phyloP scores from a whole-genome alignment of 2,329 filamentous ascomycete genomes.

The Aspergillus quadricinctus region DNA sequence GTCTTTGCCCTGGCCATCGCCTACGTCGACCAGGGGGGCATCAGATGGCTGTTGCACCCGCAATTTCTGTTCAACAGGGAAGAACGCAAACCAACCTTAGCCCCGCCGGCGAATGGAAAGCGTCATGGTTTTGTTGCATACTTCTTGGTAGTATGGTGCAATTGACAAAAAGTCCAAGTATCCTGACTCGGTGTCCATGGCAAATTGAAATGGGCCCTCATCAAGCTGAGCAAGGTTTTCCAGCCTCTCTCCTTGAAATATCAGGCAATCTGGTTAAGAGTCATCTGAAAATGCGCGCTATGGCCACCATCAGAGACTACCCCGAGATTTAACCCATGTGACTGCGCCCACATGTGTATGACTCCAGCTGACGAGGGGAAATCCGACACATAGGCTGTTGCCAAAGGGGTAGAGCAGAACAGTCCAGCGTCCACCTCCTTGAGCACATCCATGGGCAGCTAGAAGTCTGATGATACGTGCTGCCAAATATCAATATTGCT shows the following conservation, averaged over 20 bases:
- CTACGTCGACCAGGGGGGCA: conserved; percentile 33
- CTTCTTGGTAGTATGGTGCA: conserved; percentile 13
- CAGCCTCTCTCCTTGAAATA: conserved; percentile 28
- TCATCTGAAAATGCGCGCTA: too few relatives aligned
- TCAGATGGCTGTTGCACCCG: not conserved
- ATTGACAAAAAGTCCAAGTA: conserved; percentile 26
- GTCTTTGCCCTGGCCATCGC: conserved; percentile 35
- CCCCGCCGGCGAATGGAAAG: not conserved
- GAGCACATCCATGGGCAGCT: too few relatives aligned
- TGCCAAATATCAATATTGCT: too few relatives aligned
- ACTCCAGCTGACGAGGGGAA: too few relatives aligned
- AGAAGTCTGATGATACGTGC: too few relatives aligned
- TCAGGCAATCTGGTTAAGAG: conserved; percentile 3
- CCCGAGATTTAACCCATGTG: not conserved
- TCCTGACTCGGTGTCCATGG: conserved; percentile 17
- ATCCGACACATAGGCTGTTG: too few relatives aligned
- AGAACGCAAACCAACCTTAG: conserved; percentile 15
- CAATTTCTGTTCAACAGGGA: conserved; percentile 12
- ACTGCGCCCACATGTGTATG: not conserved
- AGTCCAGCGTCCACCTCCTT: too few relatives aligned
- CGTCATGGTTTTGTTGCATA: conserved; percentile 28
- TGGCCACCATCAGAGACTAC: too few relatives aligned
- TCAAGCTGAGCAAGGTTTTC: conserved; percentile 23
- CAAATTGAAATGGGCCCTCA: conserved; percentile 27
- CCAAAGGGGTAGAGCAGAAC: too few relatives aligned